phyloP scores from a whole-genome alignment of 2,329 filamentous ascomycete genomes.

The Trichoderma koningiopsis region DNA sequence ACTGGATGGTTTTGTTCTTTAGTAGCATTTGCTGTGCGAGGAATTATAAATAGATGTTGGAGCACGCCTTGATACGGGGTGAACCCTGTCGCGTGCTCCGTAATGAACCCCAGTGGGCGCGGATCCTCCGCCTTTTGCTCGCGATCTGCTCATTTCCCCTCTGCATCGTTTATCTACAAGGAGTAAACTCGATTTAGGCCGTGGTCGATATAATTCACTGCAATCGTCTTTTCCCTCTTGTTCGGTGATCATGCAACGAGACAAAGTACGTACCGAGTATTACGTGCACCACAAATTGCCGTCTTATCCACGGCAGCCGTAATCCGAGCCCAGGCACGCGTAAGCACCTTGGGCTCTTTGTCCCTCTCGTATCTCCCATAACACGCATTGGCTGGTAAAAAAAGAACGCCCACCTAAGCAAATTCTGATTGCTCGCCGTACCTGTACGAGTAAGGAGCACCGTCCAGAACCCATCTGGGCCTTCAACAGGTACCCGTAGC shows the following conservation, averaged over 20 bases:
- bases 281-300: background rate
- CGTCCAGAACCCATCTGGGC: background rate
- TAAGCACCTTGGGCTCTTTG: background rate
- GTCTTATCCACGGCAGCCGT: background rate
- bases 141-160: background rate
- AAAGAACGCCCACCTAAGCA: background rate
- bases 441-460: background rate
- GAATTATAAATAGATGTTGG: background rate
- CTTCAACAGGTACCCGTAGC: constrained; percentile 1
- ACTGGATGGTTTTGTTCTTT: background rate
- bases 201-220: background rate
- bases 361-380: background rate
- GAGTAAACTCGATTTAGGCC: background rate
- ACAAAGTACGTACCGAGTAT: background rate
- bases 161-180: background rate
- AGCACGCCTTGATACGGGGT: background rate
- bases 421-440: background rate
- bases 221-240: background rate
- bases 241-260: background rate
- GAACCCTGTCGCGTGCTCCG: background rate
- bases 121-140: constrained; percentile 9
- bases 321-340: background rate
- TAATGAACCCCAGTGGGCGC: constrained; percentile 3
- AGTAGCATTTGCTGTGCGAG: no score
- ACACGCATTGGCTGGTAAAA: background rate